Evolutionary conservation across 352 stramenopile genomes (phyloP).

Genomic region (Pythium oligandrum): DNA sequence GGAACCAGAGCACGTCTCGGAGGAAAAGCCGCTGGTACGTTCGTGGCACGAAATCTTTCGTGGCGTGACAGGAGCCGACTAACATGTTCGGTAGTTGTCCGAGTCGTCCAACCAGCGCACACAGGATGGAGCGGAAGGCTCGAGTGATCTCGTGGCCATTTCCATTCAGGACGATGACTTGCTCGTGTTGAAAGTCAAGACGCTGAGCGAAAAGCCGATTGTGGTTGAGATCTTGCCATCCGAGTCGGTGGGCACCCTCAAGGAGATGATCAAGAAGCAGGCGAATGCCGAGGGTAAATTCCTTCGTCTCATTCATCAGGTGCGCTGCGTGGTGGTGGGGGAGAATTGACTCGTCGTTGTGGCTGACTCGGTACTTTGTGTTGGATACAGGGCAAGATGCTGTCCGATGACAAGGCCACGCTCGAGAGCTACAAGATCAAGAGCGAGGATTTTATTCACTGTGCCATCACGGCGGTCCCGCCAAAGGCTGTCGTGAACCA

Average conservation of each 20-base stretch:
- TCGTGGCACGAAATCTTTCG: not conserved
- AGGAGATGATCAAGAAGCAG: conserved; percentile 73
- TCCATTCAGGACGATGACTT: conserved; percentile 46
- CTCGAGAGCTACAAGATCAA: conserved; percentile 75
- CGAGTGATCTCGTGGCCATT: conserved; percentile 43
- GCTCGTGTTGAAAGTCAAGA: conserved; percentile 81
- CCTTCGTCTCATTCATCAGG: conserved; percentile 79
- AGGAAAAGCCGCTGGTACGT: conserved; percentile 61
- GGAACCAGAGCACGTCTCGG: conserved; percentile 54
- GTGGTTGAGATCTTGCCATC: conserved; percentile 62
- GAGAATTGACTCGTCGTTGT: no score
- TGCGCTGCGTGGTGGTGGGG: not conserved
- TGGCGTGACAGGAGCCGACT: no score
- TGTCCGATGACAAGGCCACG: conserved; percentile 77
- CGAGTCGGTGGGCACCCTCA: conserved; percentile 62
- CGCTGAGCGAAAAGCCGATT: conserved; percentile 81
- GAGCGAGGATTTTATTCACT: conserved; percentile 83
- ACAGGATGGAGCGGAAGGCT: conserved; percentile 6
- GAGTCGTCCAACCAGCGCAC: conserved; percentile 7
- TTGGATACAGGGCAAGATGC: conserved; percentile 63
- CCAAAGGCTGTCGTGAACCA: conserved; percentile 77
- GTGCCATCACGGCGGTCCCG: conserved; percentile 73
- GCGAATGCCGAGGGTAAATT: conserved; percentile 79
- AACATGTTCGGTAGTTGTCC: conserved; percentile 6
- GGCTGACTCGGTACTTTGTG: not conserved